Base-by-base conservation (phyloP, 2,329 filamentous ascomycete genomes). In the Parafenestella ontariensis region DNA sequence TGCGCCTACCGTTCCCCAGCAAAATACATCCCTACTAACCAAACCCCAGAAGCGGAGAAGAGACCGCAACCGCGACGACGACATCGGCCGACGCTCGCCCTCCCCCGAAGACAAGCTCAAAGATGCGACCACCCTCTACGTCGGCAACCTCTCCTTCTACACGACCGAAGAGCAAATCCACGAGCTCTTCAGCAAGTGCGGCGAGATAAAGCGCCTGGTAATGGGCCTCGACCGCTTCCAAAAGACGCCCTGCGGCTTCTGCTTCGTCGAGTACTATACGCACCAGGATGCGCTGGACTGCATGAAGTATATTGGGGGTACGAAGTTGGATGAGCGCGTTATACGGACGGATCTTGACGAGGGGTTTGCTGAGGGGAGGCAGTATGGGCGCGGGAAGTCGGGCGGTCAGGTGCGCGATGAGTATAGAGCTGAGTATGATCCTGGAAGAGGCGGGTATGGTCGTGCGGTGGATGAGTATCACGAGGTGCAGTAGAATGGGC, bases 161-260 rank as follows among this genome's bases (percentile, higher is more conserved):
- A 99, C 95, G 21, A 99, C 95, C 52, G 95, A 99, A 76, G 95
- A 99, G 79, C 95, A 99, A 76, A 96, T 99, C 56, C 94, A 98
- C 77, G 94, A 98, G 78, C 87, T 97, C 43, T 97, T 97, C 77
- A 88, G 89, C 55, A 96, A 96, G 74, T 89, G 92, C 77, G 95
- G 95, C 70, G 95, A 98, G 81, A 96, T 99, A 79, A 99, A 99
- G 80, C 91, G 95, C 24, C 86, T 99, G 43, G 87, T 99, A 62
- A 99, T 99, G 95, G 95, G 95, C 45, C 87, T 99, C 47, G 95
- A 99, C 76, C 89, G 95, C 53, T 96, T 95, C 82, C 90, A 90
- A 78, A 99, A 99, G 82, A 99, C 95, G 0, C 95, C 95, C 1
- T 99, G 95, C 78, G 95, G 95, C 36, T 99, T 99, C 83, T 99